Evolutionary conservation across 305 asterid species (phyloP).

Genomic region (Rubia peregrina): DNA sequence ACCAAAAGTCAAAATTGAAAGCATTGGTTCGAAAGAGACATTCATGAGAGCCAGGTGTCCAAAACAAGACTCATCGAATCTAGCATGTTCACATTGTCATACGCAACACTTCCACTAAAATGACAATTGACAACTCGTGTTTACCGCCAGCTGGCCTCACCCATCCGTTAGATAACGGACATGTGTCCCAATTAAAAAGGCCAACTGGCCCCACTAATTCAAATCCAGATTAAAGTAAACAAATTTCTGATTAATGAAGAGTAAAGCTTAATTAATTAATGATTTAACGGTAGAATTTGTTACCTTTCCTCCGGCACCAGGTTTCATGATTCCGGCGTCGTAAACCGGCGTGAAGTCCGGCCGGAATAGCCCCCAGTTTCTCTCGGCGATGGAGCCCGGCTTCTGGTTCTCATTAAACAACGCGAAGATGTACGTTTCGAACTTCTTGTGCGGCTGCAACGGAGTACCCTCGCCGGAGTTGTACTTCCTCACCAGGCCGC

Average conservation of each 20-base stretch:
- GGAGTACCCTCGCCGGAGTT: conserved; percentile 58
- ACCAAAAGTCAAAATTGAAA: not conserved
- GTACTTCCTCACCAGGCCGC: conserved; percentile 42
- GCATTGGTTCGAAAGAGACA: not conserved
- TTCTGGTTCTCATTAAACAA: conserved; percentile 73
- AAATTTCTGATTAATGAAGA: too few species aligned
- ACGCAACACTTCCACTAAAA: not conserved
- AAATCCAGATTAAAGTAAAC: not conserved
- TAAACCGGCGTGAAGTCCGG: conserved; percentile 62
- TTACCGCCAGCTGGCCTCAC: not conserved
- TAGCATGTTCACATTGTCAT: not conserved
- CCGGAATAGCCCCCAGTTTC: conserved; percentile 66
- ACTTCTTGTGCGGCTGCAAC: conserved; percentile 48
- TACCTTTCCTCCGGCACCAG: conserved; percentile 13
- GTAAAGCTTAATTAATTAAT: too few species aligned
- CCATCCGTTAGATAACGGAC: not conserved
- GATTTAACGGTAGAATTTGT: too few species aligned
- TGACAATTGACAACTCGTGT: too few species aligned
- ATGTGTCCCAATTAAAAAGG: not conserved
- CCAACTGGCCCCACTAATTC: not conserved
- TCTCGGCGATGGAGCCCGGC: conserved; percentile 50
- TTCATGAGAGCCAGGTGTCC: not conserved
- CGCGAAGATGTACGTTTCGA: conserved; percentile 54
- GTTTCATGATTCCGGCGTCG: conserved; percentile 43
- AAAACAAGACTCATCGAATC: not conserved